Percentiles rank a stretch among this genome's conserved stretches.
Evolutionary conservation across 2,329 filamentous ascomycete species (phyloP).

Genomic region (Dendrostoma leiphaemia): DNA sequence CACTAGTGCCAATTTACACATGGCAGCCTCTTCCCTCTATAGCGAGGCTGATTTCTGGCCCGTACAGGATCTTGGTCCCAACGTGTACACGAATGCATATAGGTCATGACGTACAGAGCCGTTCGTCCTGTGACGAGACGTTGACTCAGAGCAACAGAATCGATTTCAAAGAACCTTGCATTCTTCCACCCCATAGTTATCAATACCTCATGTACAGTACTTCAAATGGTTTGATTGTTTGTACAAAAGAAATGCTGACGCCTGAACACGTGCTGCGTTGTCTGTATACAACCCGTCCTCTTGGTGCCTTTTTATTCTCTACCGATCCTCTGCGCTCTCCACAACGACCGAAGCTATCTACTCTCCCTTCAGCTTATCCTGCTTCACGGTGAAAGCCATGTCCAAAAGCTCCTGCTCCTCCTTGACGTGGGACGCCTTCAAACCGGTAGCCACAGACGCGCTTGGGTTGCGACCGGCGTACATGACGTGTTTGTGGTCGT

Average conservation of each 20-base stretch:
- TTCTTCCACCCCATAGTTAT: conserved; percentile 15
- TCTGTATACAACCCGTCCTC: background rate
- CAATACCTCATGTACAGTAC: conserved; percentile 10
- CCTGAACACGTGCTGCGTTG: conserved; percentile 3
- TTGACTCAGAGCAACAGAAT: no score
- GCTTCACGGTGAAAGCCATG: conserved; percentile 61
- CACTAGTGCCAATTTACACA: background rate
- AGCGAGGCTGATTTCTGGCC: background rate
- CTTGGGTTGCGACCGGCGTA: conserved; percentile 94
- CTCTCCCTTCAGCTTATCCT: conserved; percentile 70
- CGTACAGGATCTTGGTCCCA: background rate
- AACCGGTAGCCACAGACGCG: conserved; percentile 88
- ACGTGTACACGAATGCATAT: no score
- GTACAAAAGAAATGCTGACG: conserved; percentile 14
- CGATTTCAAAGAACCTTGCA: conserved; percentile 10
- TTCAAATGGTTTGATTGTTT: conserved; percentile 5
- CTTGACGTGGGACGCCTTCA: conserved; percentile 84
- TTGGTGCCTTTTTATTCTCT: background rate
- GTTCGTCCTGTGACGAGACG: no score
- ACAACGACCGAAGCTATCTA: conserved; percentile 29
- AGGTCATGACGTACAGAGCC: no score
- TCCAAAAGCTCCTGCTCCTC: conserved; percentile 85
- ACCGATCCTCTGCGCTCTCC: background rate
- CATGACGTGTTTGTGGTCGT: conserved; percentile 93
- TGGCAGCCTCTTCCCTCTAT: background rate